Conservation (phyloP, 1,284 basidiomycete genomes). For the Malassezia equina region DNA sequence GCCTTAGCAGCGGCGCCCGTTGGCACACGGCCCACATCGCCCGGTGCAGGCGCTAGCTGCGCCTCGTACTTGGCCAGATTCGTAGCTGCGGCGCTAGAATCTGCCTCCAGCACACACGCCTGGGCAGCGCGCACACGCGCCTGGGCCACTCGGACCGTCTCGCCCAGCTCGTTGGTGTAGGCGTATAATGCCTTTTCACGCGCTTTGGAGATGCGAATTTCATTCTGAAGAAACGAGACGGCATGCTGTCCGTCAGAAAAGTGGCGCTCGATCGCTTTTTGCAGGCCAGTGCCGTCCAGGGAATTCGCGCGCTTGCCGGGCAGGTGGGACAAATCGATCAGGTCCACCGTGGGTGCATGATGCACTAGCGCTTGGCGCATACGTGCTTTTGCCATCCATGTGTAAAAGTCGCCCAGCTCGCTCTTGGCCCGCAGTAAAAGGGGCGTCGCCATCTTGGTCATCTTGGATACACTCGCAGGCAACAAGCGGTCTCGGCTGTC, state of each 20-base stretch:
- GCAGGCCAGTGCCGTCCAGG: conserved; percentile 23
- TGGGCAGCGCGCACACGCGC: conserved; percentile 2
- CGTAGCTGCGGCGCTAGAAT: background rate
- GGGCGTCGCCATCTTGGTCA: conserved; percentile 20
- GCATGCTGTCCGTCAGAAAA: conserved; percentile 27
- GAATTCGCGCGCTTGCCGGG: conserved; percentile 24
- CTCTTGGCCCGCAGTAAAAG: conserved; percentile 29
- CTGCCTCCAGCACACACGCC: background rate
- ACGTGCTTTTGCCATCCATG: conserved; percentile 26
- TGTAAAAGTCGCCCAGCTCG: conserved; percentile 28
- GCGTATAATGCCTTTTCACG: conserved; percentile 4
- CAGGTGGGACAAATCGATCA: conserved; percentile 31
- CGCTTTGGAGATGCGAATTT: conserved; percentile 15
- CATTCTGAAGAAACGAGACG: conserved; percentile 21
- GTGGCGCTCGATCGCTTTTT: conserved; percentile 28
- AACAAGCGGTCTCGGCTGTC: conserved; percentile 26
- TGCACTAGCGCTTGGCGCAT: conserved; percentile 26
- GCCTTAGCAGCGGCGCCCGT: background rate
- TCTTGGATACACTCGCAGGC: conserved; percentile 12
- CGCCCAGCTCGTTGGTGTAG: background rate
- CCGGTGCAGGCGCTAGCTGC: background rate
- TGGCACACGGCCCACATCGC: background rate
- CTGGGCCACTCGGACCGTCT: background rate
- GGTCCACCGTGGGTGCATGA: conserved; percentile 20
- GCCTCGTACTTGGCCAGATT: background rate